Conservation (phyloP, 2,329 filamentous ascomycete genomes). For the Mycosphaerelloides madeirae region DNA sequence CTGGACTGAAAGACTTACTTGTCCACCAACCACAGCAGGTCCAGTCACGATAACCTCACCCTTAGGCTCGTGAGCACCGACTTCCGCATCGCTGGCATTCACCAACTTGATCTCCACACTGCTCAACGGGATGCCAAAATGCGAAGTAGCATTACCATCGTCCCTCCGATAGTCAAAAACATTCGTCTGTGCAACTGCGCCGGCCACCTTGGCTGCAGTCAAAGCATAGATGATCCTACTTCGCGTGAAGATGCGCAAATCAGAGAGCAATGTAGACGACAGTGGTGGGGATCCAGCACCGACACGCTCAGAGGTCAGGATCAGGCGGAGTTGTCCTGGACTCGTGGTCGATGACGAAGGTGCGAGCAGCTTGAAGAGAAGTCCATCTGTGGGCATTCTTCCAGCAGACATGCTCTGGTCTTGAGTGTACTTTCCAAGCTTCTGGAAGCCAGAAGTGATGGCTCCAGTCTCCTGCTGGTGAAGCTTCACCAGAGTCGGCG, state of each 20-base stretch:
- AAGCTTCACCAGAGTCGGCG: constrained; percentile 64
- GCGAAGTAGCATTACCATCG: constrained; percentile 45
- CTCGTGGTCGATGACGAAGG: constrained; percentile 51
- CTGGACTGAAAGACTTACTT: constrained; percentile 58
- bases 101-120: constrained; percentile 65
- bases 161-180: constrained; percentile 76
- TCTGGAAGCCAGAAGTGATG: constrained; percentile 56
- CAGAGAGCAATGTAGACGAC: constrained; percentile 65
- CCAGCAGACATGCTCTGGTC: constrained; percentile 67
- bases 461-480: constrained; percentile 58
- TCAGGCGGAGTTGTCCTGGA: constrained; percentile 71
- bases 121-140: constrained; percentile 79
- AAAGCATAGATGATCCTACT: constrained; percentile 82
- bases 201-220: constrained; percentile 76
- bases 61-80: constrained; percentile 53
- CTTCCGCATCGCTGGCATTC: constrained; percentile 47
- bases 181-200: constrained; percentile 80
- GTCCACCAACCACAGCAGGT: constrained; percentile 65
- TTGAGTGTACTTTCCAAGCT: constrained; percentile 66
- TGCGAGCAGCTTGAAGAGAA: constrained; percentile 60
- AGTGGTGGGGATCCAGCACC: constrained; percentile 60
- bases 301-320: constrained; percentile 72
- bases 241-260: constrained; percentile 74
- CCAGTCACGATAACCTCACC: constrained; percentile 62
- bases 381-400: constrained; percentile 63